Percentiles rank a stretch among this genome's conserved stretches.
phyloP scores from a whole-genome alignment of 2,329 filamentous ascomycete genomes.

The Tolypocladium guangdongense region DNA sequence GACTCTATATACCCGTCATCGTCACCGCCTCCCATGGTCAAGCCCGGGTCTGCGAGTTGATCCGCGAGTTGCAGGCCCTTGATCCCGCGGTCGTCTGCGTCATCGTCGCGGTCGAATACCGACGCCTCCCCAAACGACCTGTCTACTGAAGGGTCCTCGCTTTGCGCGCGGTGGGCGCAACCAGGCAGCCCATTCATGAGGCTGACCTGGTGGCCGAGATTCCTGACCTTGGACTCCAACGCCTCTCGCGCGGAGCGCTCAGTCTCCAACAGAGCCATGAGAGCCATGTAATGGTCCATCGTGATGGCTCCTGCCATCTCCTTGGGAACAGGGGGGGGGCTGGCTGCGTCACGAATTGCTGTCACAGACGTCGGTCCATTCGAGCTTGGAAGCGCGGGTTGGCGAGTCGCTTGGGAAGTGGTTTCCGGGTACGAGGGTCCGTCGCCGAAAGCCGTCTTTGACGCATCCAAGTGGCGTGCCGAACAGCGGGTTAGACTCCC shows the following conservation, averaged over 20 bases:
- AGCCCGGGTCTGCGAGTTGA: neutral
- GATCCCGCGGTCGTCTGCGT: conserved; percentile 17
- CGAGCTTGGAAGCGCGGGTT: conserved; percentile 4
- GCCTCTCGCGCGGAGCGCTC: conserved; percentile 45
- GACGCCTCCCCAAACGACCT: conserved; percentile 27
- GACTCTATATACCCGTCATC: conserved; percentile 35
- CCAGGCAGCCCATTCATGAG: conserved; percentile 28
- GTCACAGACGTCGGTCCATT: conserved; percentile 31
- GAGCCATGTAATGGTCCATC: conserved; percentile 36
- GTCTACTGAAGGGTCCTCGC: conserved; percentile 21
- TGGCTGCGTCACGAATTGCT: conserved; percentile 36
- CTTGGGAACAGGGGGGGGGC: conserved; percentile 29
- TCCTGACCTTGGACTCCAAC: conserved; percentile 45
- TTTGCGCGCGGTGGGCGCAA: conserved; percentile 8
- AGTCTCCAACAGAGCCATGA: conserved; percentile 41
- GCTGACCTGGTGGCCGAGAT: conserved; percentile 38
- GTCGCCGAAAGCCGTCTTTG: conserved; percentile 34
- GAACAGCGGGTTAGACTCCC: conserved; percentile 10
- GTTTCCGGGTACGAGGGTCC: conserved; percentile 33
- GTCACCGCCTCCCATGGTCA: conserved; percentile 10
- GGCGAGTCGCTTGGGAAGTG: conserved; percentile 24
- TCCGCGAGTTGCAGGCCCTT: too few relatives aligned
- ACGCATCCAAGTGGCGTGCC: conserved; percentile 30
- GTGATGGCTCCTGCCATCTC: conserved; percentile 21
- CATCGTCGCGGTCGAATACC: conserved; percentile 32